A percentile compares a stretch with the other conserved stretches of the same genome.
phyloP scores from a whole-genome alignment of 202 grass and related monocot genomes.

The Musa balbisiana region DNA sequence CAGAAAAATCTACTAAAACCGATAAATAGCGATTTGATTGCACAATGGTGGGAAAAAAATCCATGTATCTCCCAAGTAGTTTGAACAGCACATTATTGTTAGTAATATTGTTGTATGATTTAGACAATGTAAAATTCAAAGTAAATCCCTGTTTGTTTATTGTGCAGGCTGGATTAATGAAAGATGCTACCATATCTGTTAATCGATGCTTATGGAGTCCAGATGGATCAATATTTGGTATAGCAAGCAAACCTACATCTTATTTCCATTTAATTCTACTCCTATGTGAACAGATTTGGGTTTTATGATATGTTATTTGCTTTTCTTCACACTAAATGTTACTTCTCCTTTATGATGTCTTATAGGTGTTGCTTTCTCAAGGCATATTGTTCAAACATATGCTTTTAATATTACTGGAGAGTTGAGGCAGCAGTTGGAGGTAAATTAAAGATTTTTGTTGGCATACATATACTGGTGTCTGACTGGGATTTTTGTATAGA shows the following conservation, averaged over 20 bases:
- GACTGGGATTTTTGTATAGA: conserved; percentile 49
- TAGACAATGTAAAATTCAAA: too few relatives aligned
- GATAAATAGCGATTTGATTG: too few relatives aligned
- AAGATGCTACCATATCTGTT: neutral
- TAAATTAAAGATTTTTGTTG: conserved; percentile 7
- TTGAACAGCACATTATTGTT: too few relatives aligned
- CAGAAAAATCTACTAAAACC: too few relatives aligned
- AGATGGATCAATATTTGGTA: conserved; percentile 38
- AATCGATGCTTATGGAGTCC: conserved; percentile 3
- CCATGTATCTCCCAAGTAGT: too few relatives aligned
- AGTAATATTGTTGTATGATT: too few relatives aligned
- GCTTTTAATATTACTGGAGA: conserved; percentile 73
- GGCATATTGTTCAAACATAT: conserved; percentile 95
- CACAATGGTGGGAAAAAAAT: too few relatives aligned
- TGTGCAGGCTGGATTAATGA: neutral
- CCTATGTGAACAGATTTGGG: neutral
- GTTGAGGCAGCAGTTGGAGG: conserved; percentile 80
- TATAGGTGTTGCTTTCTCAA: conserved; percentile 92
- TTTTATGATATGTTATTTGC: conserved; percentile 13
- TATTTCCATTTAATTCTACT: neutral
- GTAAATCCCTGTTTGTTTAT: neutral
- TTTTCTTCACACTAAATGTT: conserved; percentile 5
- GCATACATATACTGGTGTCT: neutral
- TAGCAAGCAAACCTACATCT: neutral
- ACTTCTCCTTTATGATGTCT: conserved; percentile 17